Evolutionary conservation across 1,284 basidiomycete species (phyloP).

Genomic region (Naganishia sp.): DNA sequence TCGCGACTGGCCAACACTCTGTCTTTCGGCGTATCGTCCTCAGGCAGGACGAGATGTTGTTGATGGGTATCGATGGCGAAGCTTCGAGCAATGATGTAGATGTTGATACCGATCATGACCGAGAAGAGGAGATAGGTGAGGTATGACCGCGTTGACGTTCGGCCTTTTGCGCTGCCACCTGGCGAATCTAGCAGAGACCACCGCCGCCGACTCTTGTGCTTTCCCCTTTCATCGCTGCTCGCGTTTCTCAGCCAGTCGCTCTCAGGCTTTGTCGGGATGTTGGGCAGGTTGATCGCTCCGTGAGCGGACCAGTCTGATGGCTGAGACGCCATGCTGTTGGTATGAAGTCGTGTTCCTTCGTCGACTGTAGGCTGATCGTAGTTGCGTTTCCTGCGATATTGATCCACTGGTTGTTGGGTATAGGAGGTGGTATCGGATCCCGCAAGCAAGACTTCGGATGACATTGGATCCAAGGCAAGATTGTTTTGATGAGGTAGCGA

Average conservation of each 20-base stretch:
- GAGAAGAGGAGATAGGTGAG: constrained; percentile 15
- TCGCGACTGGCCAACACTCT: not conserved
- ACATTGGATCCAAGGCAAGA: not conserved
- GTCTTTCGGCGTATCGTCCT: not conserved
- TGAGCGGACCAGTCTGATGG: not conserved
- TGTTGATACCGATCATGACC: constrained; percentile 27
- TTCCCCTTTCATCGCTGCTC: not conserved
- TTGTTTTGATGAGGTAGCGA: no score
- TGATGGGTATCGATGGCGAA: not conserved
- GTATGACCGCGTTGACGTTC: not conserved
- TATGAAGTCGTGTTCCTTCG: no score
- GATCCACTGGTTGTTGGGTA: constrained; percentile 9
- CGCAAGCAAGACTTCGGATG: not conserved
- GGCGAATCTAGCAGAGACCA: not conserved
- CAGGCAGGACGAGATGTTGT: not conserved
- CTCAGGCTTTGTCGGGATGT: not conserved
- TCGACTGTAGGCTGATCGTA: not conserved
- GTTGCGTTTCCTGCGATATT: constrained; percentile 13
- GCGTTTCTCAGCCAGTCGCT: constrained; percentile 6
- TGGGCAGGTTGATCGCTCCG: no score
- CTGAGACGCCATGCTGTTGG: not conserved
- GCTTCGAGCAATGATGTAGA: constrained; percentile 22
- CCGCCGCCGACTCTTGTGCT: not conserved
- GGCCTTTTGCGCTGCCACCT: no score
- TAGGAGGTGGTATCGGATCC: constrained; percentile 8